These are phyloP conservation scores for Calonectria leucothoes DNA, from an alignment of 2,329 filamentous ascomycete species.

Conservation along the genomic window DNA sequence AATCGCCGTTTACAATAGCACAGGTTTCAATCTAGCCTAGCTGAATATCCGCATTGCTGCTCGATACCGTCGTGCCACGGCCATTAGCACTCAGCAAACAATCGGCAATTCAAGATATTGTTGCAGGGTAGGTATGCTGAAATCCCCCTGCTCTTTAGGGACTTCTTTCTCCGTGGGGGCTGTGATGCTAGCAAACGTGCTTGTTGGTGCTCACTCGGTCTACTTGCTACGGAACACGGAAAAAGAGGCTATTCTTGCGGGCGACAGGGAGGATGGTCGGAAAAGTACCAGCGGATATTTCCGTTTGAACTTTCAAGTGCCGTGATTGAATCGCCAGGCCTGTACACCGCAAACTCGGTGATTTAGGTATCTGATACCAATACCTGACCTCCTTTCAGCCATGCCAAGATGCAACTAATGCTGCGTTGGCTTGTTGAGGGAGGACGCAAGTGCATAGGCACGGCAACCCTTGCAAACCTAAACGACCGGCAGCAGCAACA, in stretches of 20 bases:
- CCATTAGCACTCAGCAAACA: constrained; percentile 54
- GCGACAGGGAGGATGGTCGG: not conserved
- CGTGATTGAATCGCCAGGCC: not conserved
- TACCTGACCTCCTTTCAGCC: not conserved
- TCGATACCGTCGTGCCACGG: constrained; percentile 54
- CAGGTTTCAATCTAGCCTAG: constrained; percentile 58
- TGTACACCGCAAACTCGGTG: not conserved
- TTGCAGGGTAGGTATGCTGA: constrained; percentile 48
- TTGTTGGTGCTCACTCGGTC: not conserved
- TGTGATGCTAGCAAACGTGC: not conserved
- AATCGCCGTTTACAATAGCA: constrained; percentile 55
- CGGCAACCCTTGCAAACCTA: not conserved
- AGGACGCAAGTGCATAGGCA: not conserved
- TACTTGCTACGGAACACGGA: not conserved
- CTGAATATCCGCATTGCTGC: constrained; percentile 55
- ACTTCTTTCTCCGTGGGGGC: not conserved
- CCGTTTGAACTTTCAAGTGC: not conserved
- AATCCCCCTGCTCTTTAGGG: constrained; percentile 30
- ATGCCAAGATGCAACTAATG: not conserved
- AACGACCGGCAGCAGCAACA: not conserved
- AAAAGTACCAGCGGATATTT: not conserved
- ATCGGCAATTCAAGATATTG: constrained; percentile 47
- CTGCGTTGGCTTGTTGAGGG: not conserved
- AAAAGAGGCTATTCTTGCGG: not conserved
- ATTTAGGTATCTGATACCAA: not conserved